Conservation (phyloP, 192 early-diverging fungal species). For the Allomyces javanicus region DNA sequence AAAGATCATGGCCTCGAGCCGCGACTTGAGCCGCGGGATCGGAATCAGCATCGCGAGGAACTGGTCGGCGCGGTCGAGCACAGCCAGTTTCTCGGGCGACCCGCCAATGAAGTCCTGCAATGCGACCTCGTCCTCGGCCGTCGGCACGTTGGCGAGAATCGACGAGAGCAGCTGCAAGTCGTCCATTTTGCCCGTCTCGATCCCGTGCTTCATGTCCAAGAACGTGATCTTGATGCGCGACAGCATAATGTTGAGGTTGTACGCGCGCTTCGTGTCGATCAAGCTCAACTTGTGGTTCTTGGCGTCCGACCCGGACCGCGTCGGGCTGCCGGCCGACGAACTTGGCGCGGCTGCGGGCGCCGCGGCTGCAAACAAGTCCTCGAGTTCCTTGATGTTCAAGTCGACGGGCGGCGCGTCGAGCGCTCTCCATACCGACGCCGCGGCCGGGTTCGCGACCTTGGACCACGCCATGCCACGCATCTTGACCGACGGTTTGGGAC, state of each 20-base stretch:
- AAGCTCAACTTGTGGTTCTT: neutral
- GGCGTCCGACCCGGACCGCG: neutral
- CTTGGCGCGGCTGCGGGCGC: neutral
- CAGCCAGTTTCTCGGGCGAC: neutral
- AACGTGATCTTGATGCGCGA: neutral
- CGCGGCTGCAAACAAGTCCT: neutral
- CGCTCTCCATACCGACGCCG: neutral
- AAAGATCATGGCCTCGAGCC: neutral
- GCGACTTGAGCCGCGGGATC: slow-evolving; percentile 1
- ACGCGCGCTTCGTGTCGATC: neutral
- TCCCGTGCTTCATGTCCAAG: neutral
- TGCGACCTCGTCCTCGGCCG: neutral
- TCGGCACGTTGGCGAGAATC: slow-evolving; percentile 1
- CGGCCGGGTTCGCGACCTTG: neutral
- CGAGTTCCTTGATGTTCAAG: neutral
- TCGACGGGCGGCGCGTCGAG: neutral
- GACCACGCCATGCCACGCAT: neutral
- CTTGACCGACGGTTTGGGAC: neutral
- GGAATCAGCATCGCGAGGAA: neutral
- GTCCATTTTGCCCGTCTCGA: neutral
- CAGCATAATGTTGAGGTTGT: neutral
- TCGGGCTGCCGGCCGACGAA: neutral
- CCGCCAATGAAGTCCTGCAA: neutral
- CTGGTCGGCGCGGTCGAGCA: slow-evolving; percentile 1
- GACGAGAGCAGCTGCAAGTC: slow-evolving; percentile 1